Percentiles rank a stretch among this genome's conserved stretches.
Evolutionary conservation across 2,329 filamentous ascomycete genomes (phyloP).

Genomic region (Botrytis medusae): DNA sequence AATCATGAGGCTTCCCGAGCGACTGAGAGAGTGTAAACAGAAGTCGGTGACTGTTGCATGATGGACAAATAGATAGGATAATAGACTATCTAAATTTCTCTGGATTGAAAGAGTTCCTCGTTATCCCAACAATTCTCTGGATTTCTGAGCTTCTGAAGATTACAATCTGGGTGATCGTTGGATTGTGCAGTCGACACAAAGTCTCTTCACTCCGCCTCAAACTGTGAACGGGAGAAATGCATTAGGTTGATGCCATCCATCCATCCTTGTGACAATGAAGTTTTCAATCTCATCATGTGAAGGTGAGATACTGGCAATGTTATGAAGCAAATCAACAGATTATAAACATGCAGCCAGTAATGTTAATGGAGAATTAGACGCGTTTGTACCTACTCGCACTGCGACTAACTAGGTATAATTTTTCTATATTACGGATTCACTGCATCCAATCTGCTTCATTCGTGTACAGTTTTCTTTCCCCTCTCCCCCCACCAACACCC

Average conservation of each 20-base stretch:
- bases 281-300: background rate
- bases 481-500: background rate
- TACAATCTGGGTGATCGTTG: too few relatives aligned
- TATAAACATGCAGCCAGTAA: background rate
- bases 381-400: background rate
- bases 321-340: background rate
- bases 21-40: background rate
- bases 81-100: background rate
- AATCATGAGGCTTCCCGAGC: background rate
- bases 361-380: background rate
- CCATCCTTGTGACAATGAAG: background rate
- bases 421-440: slow-evolving; percentile 20
- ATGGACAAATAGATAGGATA: background rate
- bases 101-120: background rate
- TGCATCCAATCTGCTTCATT: slow-evolving; percentile 6
- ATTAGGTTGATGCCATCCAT: background rate
- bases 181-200: background rate
- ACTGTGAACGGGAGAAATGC: background rate
- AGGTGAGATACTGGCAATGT: background rate
- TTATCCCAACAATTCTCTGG: background rate
- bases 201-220: background rate
- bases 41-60: background rate
- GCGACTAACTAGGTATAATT: slow-evolving; percentile 11
- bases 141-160: background rate
- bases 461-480: slow-evolving; percentile 8